Conservation (phyloP, 306 rosid species). For the Ceratonia siliqua region DNA sequence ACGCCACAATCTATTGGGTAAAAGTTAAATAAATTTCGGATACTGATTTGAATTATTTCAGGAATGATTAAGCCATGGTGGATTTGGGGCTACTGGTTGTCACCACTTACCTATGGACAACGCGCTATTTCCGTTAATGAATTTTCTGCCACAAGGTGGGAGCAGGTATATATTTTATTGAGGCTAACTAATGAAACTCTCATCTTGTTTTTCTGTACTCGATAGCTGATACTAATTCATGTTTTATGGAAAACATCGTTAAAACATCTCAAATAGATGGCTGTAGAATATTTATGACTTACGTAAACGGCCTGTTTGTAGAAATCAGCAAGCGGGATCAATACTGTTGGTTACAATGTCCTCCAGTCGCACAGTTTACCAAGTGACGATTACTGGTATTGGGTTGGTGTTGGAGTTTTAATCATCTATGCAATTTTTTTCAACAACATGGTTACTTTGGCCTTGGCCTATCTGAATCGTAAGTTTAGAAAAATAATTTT, state of each 20-base stretch:
- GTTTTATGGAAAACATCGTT: not conserved
- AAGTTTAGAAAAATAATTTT: constrained; percentile 42
- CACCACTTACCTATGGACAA: constrained; percentile 83
- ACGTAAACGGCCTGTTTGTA: constrained; percentile 40
- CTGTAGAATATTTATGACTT: constrained; percentile 11
- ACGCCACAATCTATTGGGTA: not conserved
- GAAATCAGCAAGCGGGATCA: constrained; percentile 45
- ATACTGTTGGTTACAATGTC: constrained; percentile 60
- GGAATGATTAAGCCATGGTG: constrained; percentile 86
- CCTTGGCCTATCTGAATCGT: constrained; percentile 75
- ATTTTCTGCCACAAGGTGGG: constrained; percentile 82
- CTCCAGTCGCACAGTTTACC: constrained; percentile 57
- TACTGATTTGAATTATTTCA: constrained; percentile 36
- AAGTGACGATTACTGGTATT: constrained; percentile 64
- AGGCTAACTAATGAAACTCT: constrained; percentile 28
- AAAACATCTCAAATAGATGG: not conserved
- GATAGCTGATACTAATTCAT: not conserved
- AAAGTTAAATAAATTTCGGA: not conserved
- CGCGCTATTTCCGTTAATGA: constrained; percentile 76
- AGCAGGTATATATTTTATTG: constrained; percentile 53
- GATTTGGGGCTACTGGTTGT: constrained; percentile 82
- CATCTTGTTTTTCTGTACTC: not conserved
- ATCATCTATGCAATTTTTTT: constrained; percentile 54
- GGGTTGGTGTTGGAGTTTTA: constrained; percentile 64
- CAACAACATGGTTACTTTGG: constrained; percentile 60